Conservation (phyloP, 495 filamentous ascomycete genomes). For the Penicillium parvum region DNA sequence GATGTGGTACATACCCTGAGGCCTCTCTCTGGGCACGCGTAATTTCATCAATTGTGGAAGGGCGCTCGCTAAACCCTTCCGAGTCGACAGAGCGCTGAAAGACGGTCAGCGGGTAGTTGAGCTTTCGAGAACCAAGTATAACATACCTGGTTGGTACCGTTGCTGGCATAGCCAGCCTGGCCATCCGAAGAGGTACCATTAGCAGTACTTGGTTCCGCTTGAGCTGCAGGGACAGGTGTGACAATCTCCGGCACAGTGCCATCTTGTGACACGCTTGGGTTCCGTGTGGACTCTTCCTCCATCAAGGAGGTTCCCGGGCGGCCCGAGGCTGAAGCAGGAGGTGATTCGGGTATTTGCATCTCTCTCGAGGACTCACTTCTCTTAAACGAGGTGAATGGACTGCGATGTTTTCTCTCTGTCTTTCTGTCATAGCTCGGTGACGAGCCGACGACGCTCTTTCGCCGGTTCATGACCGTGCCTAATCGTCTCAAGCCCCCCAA, state of each 20-base stretch:
- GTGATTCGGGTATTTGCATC: slow-evolving; percentile 40
- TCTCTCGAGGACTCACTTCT: slow-evolving; percentile 39
- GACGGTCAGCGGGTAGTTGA: slow-evolving; percentile 5
- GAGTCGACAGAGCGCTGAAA: slow-evolving; percentile 47
- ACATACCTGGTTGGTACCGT: slow-evolving; percentile 25
- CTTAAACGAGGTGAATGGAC: slow-evolving; percentile 51
- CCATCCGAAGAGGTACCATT: slow-evolving; percentile 30
- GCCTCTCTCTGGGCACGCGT: slow-evolving; percentile 79
- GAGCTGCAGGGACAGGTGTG: slow-evolving; percentile 19
- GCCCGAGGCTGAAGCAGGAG: slow-evolving; percentile 24
- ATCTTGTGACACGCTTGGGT: slow-evolving; percentile 31
- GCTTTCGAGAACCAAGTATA: not conserved
- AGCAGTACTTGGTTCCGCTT: slow-evolving; percentile 15
- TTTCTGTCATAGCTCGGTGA: slow-evolving; percentile 32
- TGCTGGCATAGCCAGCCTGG: slow-evolving; percentile 17
- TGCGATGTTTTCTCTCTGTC: slow-evolving; percentile 47
- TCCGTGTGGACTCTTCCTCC: slow-evolving; percentile 30
- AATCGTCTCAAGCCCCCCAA: slow-evolving; percentile 59
- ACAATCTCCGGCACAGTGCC: slow-evolving; percentile 16
- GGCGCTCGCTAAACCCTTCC: slow-evolving; percentile 65
- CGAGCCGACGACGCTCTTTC: slow-evolving; percentile 45
- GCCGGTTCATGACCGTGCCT: slow-evolving; percentile 73
- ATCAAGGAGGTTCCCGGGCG: slow-evolving; percentile 37
- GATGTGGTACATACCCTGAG: slow-evolving; percentile 42
- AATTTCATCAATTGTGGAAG: slow-evolving; percentile 70